Conservation (phyloP, 495 filamentous ascomycete species). For the Annulohypoxylon stygium region DNA sequence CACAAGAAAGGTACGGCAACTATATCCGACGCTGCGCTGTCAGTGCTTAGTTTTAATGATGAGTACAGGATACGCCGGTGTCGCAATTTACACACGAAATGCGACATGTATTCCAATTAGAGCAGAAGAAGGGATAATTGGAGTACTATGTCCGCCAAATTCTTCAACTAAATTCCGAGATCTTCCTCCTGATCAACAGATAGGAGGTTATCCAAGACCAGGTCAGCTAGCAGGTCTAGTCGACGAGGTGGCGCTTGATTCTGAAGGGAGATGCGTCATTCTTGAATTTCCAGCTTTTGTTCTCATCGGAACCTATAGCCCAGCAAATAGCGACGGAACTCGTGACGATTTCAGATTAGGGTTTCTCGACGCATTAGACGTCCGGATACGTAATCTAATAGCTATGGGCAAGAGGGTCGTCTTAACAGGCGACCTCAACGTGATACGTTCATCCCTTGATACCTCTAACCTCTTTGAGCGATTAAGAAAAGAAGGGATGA, state of each 20-base stretch:
- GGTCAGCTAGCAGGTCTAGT: conserved; percentile 73
- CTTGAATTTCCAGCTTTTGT: conserved; percentile 97
- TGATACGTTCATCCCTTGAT: conserved; percentile 80
- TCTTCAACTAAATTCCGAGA: conserved; percentile 80
- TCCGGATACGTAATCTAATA: conserved; percentile 85
- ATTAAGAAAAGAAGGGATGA: conserved; percentile 76
- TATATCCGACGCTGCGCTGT: neutral
- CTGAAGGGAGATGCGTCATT: conserved; percentile 92
- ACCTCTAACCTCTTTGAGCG: conserved; percentile 75
- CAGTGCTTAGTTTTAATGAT: conserved; percentile 17
- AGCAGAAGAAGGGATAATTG: conserved; percentile 93
- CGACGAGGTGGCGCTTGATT: conserved; percentile 82
- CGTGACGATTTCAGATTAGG: conserved; percentile 84
- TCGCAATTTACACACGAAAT: conserved; percentile 95
- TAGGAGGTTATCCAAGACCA: conserved; percentile 88
- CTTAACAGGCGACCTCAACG: conserved; percentile 91
- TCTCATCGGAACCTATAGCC: conserved; percentile 89
- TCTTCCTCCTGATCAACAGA: conserved; percentile 80
- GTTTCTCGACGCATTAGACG: conserved; percentile 84
- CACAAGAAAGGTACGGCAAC: conserved; percentile 84
- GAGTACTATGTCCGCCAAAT: conserved; percentile 81
- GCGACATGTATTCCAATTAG: conserved; percentile 87
- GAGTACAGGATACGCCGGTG: conserved; percentile 88
- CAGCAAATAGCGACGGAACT: conserved; percentile 87
- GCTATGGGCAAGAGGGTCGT: conserved; percentile 84